Conservation (phyloP, 2,329 filamentous ascomycete species). For the Volutella citrinella region DNA sequence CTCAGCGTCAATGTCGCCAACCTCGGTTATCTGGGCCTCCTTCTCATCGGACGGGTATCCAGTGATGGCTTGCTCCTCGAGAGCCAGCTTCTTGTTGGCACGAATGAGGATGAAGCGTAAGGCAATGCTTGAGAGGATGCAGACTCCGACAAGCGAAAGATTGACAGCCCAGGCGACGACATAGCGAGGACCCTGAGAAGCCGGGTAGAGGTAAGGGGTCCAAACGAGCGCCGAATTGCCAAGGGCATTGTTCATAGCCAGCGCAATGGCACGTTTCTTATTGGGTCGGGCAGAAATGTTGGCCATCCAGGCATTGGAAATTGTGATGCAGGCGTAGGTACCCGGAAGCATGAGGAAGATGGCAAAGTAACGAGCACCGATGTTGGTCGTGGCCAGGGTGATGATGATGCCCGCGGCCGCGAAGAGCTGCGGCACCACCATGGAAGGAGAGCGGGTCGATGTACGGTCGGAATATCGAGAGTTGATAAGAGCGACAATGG, state of each 20-base stretch:
- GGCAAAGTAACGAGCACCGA: conserved; percentile 18
- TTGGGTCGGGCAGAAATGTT: conserved; percentile 10
- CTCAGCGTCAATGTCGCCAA: too few species aligned
- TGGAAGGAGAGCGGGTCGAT: too few species aligned
- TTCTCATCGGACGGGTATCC: too few species aligned
- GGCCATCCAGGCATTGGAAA: conserved; percentile 13
- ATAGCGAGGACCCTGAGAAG: conserved; percentile 10
- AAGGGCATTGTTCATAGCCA: conserved; percentile 17
- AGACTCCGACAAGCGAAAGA: not conserved
- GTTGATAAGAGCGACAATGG: conserved; percentile 26
- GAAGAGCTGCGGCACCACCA: too few species aligned
- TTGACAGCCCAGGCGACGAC: conserved; percentile 12
- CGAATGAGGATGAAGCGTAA: too few species aligned
- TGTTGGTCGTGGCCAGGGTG: conserved; percentile 16
- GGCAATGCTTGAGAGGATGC: too few species aligned
- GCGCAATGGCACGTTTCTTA: conserved; percentile 11
- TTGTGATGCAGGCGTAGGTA: conserved; percentile 13
- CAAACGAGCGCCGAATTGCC: conserved; percentile 17
- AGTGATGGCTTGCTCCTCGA: too few species aligned
- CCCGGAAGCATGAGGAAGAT: conserved; percentile 20
- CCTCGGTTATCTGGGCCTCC: too few species aligned
- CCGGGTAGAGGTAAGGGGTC: conserved; percentile 16
- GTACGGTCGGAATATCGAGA: conserved; percentile 28
- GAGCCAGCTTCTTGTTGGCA: too few species aligned
- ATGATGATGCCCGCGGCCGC: conserved; percentile 12